These are phyloP conservation scores for Pascua sp. DNA, from an alignment of 1,284 basidiomycete species.

Conservation along the genomic window DNA sequence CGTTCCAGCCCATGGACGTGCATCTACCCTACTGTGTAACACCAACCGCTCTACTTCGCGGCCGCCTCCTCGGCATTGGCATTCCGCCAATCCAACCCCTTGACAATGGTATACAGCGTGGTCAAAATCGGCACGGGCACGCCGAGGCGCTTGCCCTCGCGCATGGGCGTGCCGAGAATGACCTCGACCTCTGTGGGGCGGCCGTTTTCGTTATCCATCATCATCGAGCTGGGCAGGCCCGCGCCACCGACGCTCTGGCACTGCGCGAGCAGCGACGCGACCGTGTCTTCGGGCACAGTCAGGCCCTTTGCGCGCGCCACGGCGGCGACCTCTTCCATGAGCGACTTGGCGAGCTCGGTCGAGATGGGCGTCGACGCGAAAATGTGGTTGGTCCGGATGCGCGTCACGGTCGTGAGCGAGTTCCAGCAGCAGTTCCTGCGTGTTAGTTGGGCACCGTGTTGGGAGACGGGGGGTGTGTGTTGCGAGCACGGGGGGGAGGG, in stretches of 20 bases:
- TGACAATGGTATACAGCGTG: slow-evolving; percentile 45
- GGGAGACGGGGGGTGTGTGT: too few relatives aligned
- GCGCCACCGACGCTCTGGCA: slow-evolving; percentile 36
- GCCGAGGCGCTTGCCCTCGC: slow-evolving; percentile 47
- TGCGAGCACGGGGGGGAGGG: too few relatives aligned
- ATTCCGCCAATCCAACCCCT: slow-evolving; percentile 46
- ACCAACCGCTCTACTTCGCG: not conserved
- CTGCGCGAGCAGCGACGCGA: slow-evolving; percentile 41
- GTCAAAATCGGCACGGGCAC: slow-evolving; percentile 45
- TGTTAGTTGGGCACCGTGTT: not conserved
- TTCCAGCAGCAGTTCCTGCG: slow-evolving; percentile 45
- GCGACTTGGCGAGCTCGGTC: slow-evolving; percentile 31
- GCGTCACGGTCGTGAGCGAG: slow-evolving; percentile 43
- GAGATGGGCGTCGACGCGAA: slow-evolving; percentile 40
- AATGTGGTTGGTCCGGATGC: slow-evolving; percentile 43
- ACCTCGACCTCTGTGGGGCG: slow-evolving; percentile 42
- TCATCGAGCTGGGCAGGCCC: slow-evolving; percentile 46
- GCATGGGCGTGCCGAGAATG: slow-evolving; percentile 48
- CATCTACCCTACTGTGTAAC: too few relatives aligned
- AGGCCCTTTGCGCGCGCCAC: slow-evolving; percentile 49
- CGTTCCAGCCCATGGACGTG: not conserved
- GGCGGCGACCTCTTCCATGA: slow-evolving; percentile 47
- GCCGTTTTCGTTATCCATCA: slow-evolving; percentile 43
- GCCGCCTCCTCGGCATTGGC: slow-evolving; percentile 31
- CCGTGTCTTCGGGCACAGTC: slow-evolving; percentile 41